These are phyloP conservation scores for Neurospora africana DNA, from an alignment of 495 filamentous ascomycete genomes.

Conservation along the genomic window DNA sequence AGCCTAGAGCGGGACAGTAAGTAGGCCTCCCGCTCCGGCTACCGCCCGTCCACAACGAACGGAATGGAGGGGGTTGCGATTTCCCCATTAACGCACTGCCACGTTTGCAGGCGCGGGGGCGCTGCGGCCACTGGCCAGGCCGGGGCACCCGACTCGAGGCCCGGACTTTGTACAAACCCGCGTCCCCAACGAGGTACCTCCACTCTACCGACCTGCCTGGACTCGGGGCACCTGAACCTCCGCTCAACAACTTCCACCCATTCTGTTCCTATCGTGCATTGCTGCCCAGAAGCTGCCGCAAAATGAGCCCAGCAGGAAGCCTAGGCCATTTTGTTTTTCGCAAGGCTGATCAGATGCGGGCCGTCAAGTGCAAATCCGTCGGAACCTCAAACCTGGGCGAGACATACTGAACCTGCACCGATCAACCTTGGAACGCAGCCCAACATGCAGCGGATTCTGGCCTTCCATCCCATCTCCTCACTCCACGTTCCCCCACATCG, in stretches of 20 bases:
- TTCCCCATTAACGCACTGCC: not conserved
- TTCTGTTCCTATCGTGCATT: not conserved
- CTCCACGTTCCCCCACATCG: not conserved
- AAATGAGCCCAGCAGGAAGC: not conserved
- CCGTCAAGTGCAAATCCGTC: not conserved
- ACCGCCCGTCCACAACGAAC: not conserved
- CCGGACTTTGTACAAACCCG: too few relatives aligned
- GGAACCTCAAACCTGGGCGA: not conserved
- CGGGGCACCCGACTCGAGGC: not conserved
- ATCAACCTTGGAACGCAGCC: not conserved
- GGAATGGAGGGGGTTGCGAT: too few relatives aligned
- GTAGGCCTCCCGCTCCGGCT: not conserved
- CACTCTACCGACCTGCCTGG: too few relatives aligned
- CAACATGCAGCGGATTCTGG: not conserved
- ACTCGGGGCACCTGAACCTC: too few relatives aligned
- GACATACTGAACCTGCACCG: not conserved
- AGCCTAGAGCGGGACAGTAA: not conserved
- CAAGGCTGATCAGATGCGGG: not conserved
- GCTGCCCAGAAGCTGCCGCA: not conserved
- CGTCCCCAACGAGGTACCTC: too few relatives aligned
- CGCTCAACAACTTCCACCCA: not conserved
- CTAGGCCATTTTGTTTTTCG: not conserved
- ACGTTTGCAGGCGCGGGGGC: not conserved
- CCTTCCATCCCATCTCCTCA: not conserved
- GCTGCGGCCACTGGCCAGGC: not conserved